Evolutionary conservation across 345 rosid genomes (phyloP), one percentile per base, ranked within the genome.

Genomic region (Syzygium aqueum): DNA sequence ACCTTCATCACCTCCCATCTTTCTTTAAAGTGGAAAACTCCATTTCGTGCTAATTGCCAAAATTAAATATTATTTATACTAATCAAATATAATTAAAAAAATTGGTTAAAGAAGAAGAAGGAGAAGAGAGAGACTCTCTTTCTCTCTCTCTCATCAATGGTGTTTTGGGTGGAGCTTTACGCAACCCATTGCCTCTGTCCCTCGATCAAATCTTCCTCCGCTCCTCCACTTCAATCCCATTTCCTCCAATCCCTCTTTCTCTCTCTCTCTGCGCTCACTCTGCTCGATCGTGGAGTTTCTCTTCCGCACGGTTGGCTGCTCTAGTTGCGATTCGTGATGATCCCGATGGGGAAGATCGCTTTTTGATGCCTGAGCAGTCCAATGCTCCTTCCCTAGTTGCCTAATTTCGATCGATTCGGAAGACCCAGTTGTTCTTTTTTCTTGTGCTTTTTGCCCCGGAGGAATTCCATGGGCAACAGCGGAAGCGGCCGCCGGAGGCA

Each of bases 401-500:
- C 59, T 21, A 65, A 40, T 33, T 53, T 53, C 49, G 65, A 84
- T 33, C 61, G 27, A 46, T 53, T 84, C 61, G 23, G 73, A 19
- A 37, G 37, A 10, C 49, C 82, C 49, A 19, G 14, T 73, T 84
- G 23, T 84, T 54, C 40, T 83, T 37, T 78, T 78, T 19, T 9
- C 30, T 53, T 53, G n/a, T 28, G 46, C 37, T 54, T 85, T 85
- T 27, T 6, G 65, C 22, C 33, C 56, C 30, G 40, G 49, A 85
- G 27, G 51, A 5, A 49, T 23, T 50, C 77, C 57, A 88, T 97
- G 99, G 98, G 98, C 3, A 95, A 95, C 91, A 91, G 88, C 85
- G 89, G 91, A 54, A 95, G 87, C 84, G 91, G 93, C 78, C 91
- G 97, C 84, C 93, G 97, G 85, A 89, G 97, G 77, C 92, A 89